phyloP scores from a whole-genome alignment of 1,284 basidiomycete species.

The Phellinidium pouzarii region DNA sequence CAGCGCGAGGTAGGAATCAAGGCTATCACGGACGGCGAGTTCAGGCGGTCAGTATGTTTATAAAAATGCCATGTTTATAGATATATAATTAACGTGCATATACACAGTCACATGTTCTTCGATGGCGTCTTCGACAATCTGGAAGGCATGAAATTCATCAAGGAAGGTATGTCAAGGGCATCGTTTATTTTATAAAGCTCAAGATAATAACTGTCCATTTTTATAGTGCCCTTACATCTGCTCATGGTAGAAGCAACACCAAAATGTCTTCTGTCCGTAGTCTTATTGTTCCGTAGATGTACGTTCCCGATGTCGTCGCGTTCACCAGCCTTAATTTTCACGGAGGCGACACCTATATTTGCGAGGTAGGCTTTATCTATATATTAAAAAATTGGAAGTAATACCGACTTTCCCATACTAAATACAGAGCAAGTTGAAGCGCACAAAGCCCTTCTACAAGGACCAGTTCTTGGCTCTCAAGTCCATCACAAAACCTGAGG shows the following conservation, averaged over 20 bases:
- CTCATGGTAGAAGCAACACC: constrained; percentile 29
- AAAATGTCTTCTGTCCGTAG: neutral
- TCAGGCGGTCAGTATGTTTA: constrained; percentile 20
- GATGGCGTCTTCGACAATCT: constrained; percentile 56
- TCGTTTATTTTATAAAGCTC: too few species aligned
- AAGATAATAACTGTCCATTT: constrained; percentile 32
- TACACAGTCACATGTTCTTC: constrained; percentile 45
- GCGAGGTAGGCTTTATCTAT: constrained; percentile 19
- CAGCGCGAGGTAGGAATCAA: constrained; percentile 37
- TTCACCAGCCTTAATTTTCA: constrained; percentile 33
- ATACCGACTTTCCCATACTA: constrained; percentile 1
- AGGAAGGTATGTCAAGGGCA: constrained; percentile 41
- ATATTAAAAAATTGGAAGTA: neutral
- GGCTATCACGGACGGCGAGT: constrained; percentile 46
- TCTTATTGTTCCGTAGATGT: constrained; percentile 24
- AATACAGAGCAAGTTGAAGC: constrained; percentile 51
- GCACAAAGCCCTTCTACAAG: constrained; percentile 57
- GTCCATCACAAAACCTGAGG: constrained; percentile 45
- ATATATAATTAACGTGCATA: constrained; percentile 1
- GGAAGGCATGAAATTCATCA: constrained; percentile 53
- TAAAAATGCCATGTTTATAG: neutral
- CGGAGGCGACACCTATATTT: constrained; percentile 26
- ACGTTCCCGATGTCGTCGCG: constrained; percentile 37
- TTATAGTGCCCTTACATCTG: constrained; percentile 32
- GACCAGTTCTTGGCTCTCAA: constrained; percentile 56